These are phyloP conservation scores for Gastrolobium bilobum DNA, from an alignment of 306 rosid species.

Conservation along the genomic window DNA sequence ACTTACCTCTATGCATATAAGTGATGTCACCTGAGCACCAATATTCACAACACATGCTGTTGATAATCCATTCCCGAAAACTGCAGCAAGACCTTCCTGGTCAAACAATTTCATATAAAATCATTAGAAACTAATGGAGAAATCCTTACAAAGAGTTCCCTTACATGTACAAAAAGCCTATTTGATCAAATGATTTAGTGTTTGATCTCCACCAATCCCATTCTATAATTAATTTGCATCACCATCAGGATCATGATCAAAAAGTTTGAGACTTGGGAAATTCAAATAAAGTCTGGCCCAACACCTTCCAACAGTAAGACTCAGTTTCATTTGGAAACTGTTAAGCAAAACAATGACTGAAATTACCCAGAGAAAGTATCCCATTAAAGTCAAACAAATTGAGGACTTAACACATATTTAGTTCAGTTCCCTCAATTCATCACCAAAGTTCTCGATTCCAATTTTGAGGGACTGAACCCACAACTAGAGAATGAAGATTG, in stretches of 20 bases:
- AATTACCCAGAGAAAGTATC: background rate
- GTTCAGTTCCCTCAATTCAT: constrained; percentile 26
- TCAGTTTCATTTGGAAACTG: background rate
- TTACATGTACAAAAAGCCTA: constrained; percentile 25
- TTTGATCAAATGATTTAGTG: constrained; percentile 7
- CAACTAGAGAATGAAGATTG: constrained; percentile 18
- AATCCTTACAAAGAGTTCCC: constrained; percentile 32
- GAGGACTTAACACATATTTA: background rate
- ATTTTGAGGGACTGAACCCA: constrained; percentile 29
- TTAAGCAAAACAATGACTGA: background rate
- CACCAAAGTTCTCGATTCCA: constrained; percentile 15
- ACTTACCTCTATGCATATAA: constrained; percentile 92
- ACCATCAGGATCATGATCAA: constrained; percentile 21
- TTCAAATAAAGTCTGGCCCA: background rate
- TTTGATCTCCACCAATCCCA: constrained; percentile 35
- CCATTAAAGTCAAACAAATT: background rate
- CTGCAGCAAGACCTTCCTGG: constrained; percentile 97
- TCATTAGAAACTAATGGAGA: constrained; percentile 43
- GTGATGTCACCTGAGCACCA: constrained; percentile 93
- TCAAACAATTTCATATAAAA: constrained; percentile 53
- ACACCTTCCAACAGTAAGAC: constrained; percentile 30
- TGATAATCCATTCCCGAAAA: constrained; percentile 96
- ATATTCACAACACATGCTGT: constrained; percentile 93
- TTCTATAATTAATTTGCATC: constrained; percentile 28
- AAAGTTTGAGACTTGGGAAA: constrained; percentile 30